A percentile compares a stretch with the other conserved stretches of the same genome.
These are phyloP conservation scores for Moesziomyces parantarcticus DNA, from an alignment of 1,284 basidiomycete species.

Conservation along the genomic window DNA sequence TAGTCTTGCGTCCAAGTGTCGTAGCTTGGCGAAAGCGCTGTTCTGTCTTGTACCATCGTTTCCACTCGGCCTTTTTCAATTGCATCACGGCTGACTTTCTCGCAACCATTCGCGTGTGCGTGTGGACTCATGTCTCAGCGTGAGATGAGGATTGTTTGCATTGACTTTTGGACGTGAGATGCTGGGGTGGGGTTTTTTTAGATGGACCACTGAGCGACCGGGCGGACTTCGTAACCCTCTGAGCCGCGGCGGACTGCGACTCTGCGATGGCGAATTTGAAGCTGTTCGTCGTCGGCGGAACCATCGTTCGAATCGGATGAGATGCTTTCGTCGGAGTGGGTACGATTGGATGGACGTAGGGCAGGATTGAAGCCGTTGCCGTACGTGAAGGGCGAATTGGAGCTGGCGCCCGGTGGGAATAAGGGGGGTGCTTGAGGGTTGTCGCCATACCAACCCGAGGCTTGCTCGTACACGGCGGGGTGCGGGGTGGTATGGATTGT, in stretches of 20 bases:
- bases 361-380: constrained; percentile 72
- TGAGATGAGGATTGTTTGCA: not conserved
- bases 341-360: constrained; percentile 17
- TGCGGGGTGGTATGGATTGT: not conserved
- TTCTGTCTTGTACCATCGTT: constrained; percentile 31
- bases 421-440: not conserved
- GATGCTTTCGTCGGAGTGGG: no score
- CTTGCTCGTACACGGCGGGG: no score
- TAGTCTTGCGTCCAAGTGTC: not conserved
- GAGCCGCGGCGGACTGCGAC: constrained; percentile 33
- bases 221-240: constrained; percentile 50
- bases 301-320: no score
- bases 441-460: not conserved
- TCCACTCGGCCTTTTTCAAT: constrained; percentile 2
- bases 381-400: constrained; percentile 83
- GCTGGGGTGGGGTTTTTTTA: no score
- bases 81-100: not conserved
- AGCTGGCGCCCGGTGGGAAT: constrained; percentile 44
- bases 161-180: not conserved
- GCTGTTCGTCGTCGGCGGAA: no score
- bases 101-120: not conserved
- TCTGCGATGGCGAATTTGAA: not conserved
- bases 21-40: not conserved
- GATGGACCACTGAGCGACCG: constrained; percentile 14
- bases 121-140: no score